Evolutionary conservation across 805 yeast genomes (phyloP), one percentile per base, ranked within the genome.

Genomic region (Novakomyces olei): DNA sequence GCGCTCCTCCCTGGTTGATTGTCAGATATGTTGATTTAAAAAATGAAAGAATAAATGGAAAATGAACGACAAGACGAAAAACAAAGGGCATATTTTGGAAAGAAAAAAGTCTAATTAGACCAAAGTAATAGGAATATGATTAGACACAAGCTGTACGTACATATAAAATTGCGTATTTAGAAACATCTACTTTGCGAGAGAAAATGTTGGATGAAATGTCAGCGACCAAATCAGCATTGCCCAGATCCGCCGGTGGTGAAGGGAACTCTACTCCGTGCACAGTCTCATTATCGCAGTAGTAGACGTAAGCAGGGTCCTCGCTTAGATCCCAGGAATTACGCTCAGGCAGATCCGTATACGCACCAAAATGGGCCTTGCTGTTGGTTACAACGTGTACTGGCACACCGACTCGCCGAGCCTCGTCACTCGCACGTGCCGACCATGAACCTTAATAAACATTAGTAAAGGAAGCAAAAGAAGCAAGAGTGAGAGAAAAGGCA

Each of bases 251-350:
- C 46, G 56, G 65, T 19, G 57, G 53, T 34, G 54, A 58, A 24
- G 69, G 67, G 58, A 77, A 80, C 54, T 88, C 98, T 36, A 74
- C 78, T 39, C 99, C 99, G 50, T 79, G 69, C 24, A 88, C 96
- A 8, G 99, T 88, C 58, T 88, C 99, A 54, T 88, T 88, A 55
- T 88, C 98, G 58, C 96, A 83, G 47, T 73, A 67, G 54, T 80
- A 88, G 36, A 85, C 67, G 49, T 72, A 88, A 7, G 58, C 55
- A 16, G 68, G 60, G 29, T 63, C 56, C 30, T 61, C 46, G 32
- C 50, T 53, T 40, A 29, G 22, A 8, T 65, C 65, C 92, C 92
- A 81, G 14, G 34, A 41, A 18, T 33, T 17, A 12, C 65, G 63
- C 12, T 60, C 54, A 20, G 92, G 92, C 43, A 83, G 71, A 20